A percentile compares a stretch with the other conserved stretches of the same genome.
phyloP scores from a whole-genome alignment of 257 asterid species.

The Penstemon davidsonii region DNA sequence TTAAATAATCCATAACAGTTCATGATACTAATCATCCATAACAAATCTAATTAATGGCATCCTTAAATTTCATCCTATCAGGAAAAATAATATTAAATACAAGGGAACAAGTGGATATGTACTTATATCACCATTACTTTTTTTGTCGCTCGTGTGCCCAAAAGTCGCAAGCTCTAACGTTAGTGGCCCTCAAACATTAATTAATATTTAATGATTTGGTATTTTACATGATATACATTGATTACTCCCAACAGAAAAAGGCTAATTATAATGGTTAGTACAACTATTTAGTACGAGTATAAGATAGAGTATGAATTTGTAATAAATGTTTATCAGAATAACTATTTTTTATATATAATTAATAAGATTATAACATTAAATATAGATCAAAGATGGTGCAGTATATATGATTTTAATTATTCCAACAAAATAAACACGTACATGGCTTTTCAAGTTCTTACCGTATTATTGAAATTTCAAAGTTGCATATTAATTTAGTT shows the following conservation, averaged over 20 bases:
- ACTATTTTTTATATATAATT: too few relatives aligned
- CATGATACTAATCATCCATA: constrained; percentile 29
- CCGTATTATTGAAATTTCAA: too few relatives aligned
- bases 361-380: too few relatives aligned
- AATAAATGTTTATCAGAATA: too few relatives aligned
- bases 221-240: neutral
- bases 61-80: constrained; percentile 13
- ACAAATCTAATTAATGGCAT: constrained; percentile 12
- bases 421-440: too few relatives aligned
- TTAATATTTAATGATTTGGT: constrained; percentile 21
- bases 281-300: too few relatives aligned
- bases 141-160: constrained; percentile 35
- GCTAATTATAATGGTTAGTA: too few relatives aligned
- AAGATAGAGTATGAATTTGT: too few relatives aligned
- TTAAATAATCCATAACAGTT: neutral
- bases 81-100: neutral
- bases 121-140: constrained; percentile 33
- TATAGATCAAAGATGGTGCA: too few relatives aligned
- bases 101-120: constrained; percentile 19
- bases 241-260: neutral
- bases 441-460: too few relatives aligned
- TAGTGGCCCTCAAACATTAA: constrained; percentile 23
- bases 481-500: too few relatives aligned
- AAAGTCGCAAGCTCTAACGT: constrained; percentile 31
- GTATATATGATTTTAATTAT: too few relatives aligned